Evolutionary conservation across 2,329 filamentous ascomycete species (phyloP), one percentile per base, ranked within the genome.

Genomic region (Ophiostoma ulmi): DNA sequence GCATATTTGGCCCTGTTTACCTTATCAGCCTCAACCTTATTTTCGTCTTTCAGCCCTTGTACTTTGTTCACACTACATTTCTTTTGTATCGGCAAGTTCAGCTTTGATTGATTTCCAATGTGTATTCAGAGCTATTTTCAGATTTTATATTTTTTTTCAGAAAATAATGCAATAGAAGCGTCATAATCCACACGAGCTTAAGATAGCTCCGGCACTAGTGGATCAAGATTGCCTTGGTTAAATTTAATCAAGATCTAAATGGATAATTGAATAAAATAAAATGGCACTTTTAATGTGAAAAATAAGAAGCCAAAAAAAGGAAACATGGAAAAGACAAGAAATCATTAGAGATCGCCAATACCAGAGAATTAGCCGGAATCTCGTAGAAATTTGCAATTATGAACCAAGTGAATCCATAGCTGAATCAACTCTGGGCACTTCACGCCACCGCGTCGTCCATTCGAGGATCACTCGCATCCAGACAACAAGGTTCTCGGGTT

Each of bases 381-480:
- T 3, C 13, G 22, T 58, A 58, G 52, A 58, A 58, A 22, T 11
- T 11, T 31, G 22, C 52, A 26, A 26, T 58, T 58, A 26, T 22
- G 52, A 58, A 58, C 26, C 22, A 20, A 31, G 6, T 10, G n/a
- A 63, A 31, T 64, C 58, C 20, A 17, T 35, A 3, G 55, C 8
- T 64, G n/a, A 17, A 64, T 36, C 35, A 20, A 64, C 61, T 6
- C 61, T 20, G 6, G 61, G 61, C 61, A 64, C 61, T 3, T 69
- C 70, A 13, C 63, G 58, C 71, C 73, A 83, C 73, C 82, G 83
- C 76, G 88, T 88, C 74, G 91, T 87, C 85, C 87, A 92, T 73
- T 88, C 87, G 70, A 91, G 79, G 11, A 92, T 88, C 1, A 86
- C 85, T 69, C 83, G 83, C 76, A 92, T 87, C 90, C 90, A 93